Conservation (phyloP, 495 filamentous ascomycete genomes). For the Hyaloscypha variabilis region DNA sequence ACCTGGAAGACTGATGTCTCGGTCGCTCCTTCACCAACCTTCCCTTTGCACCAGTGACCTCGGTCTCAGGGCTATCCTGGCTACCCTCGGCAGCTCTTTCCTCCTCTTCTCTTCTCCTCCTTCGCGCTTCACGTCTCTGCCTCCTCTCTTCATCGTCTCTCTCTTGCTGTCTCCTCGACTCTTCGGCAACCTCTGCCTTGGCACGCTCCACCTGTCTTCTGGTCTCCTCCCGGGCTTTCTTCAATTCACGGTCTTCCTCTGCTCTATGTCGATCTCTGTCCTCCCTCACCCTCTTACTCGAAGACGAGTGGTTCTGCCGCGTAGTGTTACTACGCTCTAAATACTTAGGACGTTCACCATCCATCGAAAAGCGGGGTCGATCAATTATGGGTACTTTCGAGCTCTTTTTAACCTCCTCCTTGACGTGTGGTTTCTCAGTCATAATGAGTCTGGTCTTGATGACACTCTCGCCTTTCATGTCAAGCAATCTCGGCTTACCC, state of each 20-base stretch:
- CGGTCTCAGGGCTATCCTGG: not conserved
- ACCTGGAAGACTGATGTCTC: not conserved
- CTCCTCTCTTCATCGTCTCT: conserved; percentile 26
- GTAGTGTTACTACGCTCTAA: conserved; percentile 10
- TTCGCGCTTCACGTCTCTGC: conserved; percentile 24
- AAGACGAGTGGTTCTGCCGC: conserved; percentile 6
- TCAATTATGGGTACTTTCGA: conserved; percentile 23
- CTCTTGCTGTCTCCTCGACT: conserved; percentile 19
- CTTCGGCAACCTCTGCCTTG: conserved; percentile 24
- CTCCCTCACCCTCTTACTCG: conserved; percentile 17
- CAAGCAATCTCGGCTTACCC: conserved; percentile 22
- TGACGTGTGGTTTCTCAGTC: conserved; percentile 25
- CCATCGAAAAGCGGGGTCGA: conserved; percentile 20
- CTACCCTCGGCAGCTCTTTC: conserved; percentile 17
- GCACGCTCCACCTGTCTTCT: conserved; percentile 26
- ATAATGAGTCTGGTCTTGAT: conserved; percentile 30
- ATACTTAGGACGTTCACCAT: conserved; percentile 20
- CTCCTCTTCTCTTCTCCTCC: conserved; percentile 18
- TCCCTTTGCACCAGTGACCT: not conserved
- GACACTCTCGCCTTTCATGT: conserved; percentile 29
- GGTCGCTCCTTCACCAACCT: conserved; percentile 2
- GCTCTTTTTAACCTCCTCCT: conserved; percentile 6
- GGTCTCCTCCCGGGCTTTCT: conserved; percentile 21
- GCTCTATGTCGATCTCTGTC: conserved; percentile 14
- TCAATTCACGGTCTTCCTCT: conserved; percentile 26